Percentiles rank a stretch among this genome's conserved stretches.
These are phyloP conservation scores for Strigomonas culicis DNA, from an alignment of 208 protist species.

Conservation along the genomic window DNA sequence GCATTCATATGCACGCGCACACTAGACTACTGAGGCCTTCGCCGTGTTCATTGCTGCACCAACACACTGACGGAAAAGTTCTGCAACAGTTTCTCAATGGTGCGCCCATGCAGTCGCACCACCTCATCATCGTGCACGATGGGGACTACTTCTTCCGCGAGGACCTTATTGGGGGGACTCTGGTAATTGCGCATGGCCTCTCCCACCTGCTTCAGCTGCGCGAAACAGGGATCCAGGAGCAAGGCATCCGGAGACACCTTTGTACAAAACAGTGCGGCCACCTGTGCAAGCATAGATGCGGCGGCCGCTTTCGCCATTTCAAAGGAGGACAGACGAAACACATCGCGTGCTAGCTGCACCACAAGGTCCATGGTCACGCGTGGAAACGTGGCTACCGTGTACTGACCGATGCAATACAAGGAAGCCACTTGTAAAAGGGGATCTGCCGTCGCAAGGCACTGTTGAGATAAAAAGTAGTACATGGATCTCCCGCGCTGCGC, in stretches of 20 bases:
- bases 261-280: conserved; percentile 14
- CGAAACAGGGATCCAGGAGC: conserved; percentile 16
- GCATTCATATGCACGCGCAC: too few species aligned
- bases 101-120: background rate
- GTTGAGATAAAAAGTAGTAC: conserved; percentile 36
- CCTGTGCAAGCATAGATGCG: conserved; percentile 45
- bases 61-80: too few species aligned
- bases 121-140: background rate
- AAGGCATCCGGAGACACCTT: conserved; percentile 12
- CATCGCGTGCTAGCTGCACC: conserved; percentile 56
- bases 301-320: conserved; percentile 82
- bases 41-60: too few species aligned
- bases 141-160: background rate
- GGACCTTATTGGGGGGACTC: background rate
- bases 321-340: conserved; percentile 56
- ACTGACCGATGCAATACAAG: conserved; percentile 60
- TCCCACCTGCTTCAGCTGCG: conserved; percentile 18
- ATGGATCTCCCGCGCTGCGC: background rate
- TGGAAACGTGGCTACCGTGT: conserved; percentile 35
- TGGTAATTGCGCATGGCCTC: conserved; percentile 38
- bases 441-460: conserved; percentile 30
- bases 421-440: conserved; percentile 61
- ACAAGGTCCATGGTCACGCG: conserved; percentile 41
- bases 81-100: too few species aligned
- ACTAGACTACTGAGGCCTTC: too few species aligned